Percentiles rank a stretch among this genome's conserved stretches.
These are phyloP conservation scores for Striga hermonthica DNA, from an alignment of 305 asterid genomes.

Conservation along the genomic window DNA sequence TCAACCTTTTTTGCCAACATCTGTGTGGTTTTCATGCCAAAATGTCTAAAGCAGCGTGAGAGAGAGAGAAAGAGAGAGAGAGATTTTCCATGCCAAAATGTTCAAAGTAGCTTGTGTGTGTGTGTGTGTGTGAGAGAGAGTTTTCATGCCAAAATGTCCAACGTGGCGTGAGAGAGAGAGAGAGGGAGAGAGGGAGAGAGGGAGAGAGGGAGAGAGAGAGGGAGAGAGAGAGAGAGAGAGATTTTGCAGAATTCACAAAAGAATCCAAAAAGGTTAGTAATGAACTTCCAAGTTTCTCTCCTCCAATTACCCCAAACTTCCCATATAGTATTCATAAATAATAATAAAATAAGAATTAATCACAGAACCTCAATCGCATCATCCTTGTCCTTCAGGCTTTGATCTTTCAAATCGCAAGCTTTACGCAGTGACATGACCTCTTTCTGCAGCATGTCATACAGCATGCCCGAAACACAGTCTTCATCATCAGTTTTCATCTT, in stretches of 20 bases:
- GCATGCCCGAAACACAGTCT: conserved; percentile 67
- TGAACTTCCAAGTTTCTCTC: not conserved
- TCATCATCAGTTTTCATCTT: conserved; percentile 45
- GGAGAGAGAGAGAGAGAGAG: not conserved
- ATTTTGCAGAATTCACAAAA: not conserved
- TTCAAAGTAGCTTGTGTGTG: conserved; percentile 25
- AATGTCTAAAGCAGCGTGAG: conserved; percentile 24
- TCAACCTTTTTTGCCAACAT: conserved; percentile 82
- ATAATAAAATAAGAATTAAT: conserved; percentile 4
- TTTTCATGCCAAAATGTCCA: conserved; percentile 26
- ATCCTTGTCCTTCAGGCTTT: conserved; percentile 73
- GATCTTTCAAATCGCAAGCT: conserved; percentile 78
- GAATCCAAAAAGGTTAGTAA: not conserved
- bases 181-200: not conserved
- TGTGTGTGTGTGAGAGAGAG: not conserved
- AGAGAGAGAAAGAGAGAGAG: not conserved
- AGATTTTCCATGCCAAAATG: conserved; percentile 25
- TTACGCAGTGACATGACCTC: conserved; percentile 69
- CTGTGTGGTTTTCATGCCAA: conserved; percentile 42
- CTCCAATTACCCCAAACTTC: not conserved
- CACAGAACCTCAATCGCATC: conserved; percentile 71
- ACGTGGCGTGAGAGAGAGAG: conserved; percentile 19
- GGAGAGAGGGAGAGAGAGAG: not conserved
- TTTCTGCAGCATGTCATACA: conserved; percentile 85
- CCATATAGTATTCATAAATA: not conserved